Percentiles rank a stretch among this genome's conserved stretches.
Evolutionary conservation across 345 rosid species (phyloP).

Genomic region (Eucalyptus dawsonii): DNA sequence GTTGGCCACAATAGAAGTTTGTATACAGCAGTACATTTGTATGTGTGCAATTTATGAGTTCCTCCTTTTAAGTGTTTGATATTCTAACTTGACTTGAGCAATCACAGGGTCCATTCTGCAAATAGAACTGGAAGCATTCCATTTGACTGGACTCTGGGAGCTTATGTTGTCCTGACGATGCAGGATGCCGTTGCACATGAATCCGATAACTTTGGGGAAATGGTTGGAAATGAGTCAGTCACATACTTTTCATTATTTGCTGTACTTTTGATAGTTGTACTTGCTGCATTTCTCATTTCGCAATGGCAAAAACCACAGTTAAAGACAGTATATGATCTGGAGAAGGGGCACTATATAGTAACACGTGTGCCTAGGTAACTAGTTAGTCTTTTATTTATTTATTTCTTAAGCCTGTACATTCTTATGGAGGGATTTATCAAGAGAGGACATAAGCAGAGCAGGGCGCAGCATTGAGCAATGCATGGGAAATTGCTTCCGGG

Average conservation of each 20-base stretch:
- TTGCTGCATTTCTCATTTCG: background rate
- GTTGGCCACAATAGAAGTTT: background rate
- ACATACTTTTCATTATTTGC: constrained; percentile 26
- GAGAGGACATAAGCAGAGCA: background rate
- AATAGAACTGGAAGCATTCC: constrained; percentile 9
- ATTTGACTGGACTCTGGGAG: constrained; percentile 42
- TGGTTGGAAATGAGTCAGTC: constrained; percentile 26
- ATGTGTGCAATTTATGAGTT: background rate
- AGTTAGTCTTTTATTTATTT: background rate
- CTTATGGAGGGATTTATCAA: background rate
- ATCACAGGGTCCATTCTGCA: constrained; percentile 9
- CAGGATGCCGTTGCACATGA: constrained; percentile 3
- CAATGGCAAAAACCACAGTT: constrained; percentile 8
- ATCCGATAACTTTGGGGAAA: background rate
- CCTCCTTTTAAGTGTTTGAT: background rate
- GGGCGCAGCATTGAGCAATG: background rate
- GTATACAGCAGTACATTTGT: background rate
- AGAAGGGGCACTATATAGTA: constrained; percentile 8
- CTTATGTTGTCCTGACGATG: constrained; percentile 21
- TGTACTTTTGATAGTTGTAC: constrained; percentile 17
- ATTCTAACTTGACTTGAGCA: background rate
- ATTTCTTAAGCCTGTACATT: background rate
- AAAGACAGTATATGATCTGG: constrained; percentile 8
- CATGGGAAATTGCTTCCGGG: background rate
- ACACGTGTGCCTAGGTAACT: constrained; percentile 1